Base-by-base conservation (phyloP, 78 protist species). In the Chrysochromulina parva region DNA sequence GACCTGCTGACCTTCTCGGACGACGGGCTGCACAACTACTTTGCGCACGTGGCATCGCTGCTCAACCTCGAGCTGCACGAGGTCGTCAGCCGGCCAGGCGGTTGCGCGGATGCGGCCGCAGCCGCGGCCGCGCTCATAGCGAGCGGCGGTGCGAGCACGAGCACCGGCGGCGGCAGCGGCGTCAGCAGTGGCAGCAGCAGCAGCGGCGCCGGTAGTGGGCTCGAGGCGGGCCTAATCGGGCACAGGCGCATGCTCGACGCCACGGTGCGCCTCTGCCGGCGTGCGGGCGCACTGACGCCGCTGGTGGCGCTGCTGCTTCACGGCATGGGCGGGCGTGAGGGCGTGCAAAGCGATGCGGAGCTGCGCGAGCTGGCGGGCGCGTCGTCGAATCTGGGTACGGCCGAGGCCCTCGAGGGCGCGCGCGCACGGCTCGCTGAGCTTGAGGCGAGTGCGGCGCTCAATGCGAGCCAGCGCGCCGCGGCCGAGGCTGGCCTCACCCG, bases 61-160 rank as follows among this genome's bases (percentile, higher is more conserved):
- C 78, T 69, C 78, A n/a, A n/a, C 78, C 6, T 69, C 52, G 78
- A 69, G 78, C 78, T 69, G 52, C 78, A 38, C 48, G 78, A 69
- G 78, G 19, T 4, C 50, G n/a, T 65, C 38, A 0, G 38, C 38
- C 38, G 38, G 38, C 38, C 38, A 38, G 38, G 38, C 38, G 38
- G 38, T 38, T 38, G 38, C 38, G 38, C 38, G 38, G 38, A 38
- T 38, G 38, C 38, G 38, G 38, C 38, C 38, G 38, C 38, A 38
- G 38, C 38, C 38, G 38, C 38, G 38, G 38, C 38, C 38, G 38
- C 38, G 38, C 38, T 38, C 38, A 38, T 38, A 38, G 38, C 38
- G 38, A 38, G 38, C 38, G 38, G 38, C 38, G 38, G 38, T 38
- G 38, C 38, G 38, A 38, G 38, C 38, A 38, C 38, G 38, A 38